Conservation (phyloP, 2,329 filamentous ascomycete species). For the Sclerotinia borealis region DNA sequence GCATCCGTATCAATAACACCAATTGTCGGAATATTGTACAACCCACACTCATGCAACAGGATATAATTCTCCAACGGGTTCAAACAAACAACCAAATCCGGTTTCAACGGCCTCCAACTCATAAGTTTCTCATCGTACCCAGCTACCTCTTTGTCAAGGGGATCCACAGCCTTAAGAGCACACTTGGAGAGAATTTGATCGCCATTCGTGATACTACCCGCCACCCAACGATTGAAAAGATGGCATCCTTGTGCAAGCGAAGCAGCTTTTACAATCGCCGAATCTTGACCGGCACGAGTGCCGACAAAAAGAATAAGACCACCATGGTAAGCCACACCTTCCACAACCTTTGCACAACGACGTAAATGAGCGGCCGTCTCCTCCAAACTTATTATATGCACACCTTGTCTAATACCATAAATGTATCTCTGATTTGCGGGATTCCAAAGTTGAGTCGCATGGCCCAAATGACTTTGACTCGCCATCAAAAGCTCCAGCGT, state of each 20-base stretch:
- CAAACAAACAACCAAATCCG: slow-evolving; percentile 85
- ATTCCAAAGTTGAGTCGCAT: slow-evolving; percentile 89
- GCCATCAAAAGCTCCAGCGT: slow-evolving; percentile 88
- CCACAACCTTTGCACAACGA: slow-evolving; percentile 87
- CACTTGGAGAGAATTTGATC: slow-evolving; percentile 76
- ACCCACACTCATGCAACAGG: slow-evolving; percentile 81
- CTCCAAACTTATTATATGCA: slow-evolving; percentile 92
- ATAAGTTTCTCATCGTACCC: slow-evolving; percentile 62
- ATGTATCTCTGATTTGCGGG: slow-evolving; percentile 92
- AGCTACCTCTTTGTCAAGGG: slow-evolving; percentile 54
- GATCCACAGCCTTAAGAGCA: slow-evolving; percentile 68
- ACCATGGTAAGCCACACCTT: slow-evolving; percentile 75
- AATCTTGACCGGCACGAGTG: slow-evolving; percentile 74
- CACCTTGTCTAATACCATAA: slow-evolving; percentile 77
- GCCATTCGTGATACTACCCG: slow-evolving; percentile 87
- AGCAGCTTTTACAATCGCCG: slow-evolving; percentile 75
- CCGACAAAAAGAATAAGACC: slow-evolving; percentile 89
- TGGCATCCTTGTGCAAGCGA: slow-evolving; percentile 74
- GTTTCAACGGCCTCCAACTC: slow-evolving; percentile 62
- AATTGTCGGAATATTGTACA: slow-evolving; percentile 86
- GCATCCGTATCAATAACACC: slow-evolving; percentile 91
- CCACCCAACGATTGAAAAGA: slow-evolving; percentile 87
- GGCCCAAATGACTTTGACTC: slow-evolving; percentile 81
- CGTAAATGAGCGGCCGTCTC: slow-evolving; percentile 81
- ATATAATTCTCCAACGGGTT: slow-evolving; percentile 92